Conservation (phyloP, 371 early-diverging fungal genomes). For the Mucor circinelloides region DNA sequence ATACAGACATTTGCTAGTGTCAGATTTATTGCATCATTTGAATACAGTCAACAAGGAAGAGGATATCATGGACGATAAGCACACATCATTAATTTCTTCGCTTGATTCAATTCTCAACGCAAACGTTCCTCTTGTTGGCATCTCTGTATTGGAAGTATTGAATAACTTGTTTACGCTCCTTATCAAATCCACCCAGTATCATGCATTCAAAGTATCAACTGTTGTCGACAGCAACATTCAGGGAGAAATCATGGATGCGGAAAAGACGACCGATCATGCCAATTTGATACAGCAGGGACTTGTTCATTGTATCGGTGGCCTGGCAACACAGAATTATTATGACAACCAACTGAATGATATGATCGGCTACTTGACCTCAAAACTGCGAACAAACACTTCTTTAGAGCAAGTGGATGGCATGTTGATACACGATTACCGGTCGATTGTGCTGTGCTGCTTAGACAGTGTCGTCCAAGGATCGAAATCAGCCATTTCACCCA, state of each 20-base stretch:
- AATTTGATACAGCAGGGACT: slow-evolving; percentile 53
- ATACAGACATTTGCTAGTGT: slow-evolving; percentile 68
- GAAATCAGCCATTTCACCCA: slow-evolving; percentile 8
- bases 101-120: slow-evolving; percentile 59
- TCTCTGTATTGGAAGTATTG: slow-evolving; percentile 84
- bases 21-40: slow-evolving; percentile 63
- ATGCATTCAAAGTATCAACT: slow-evolving; percentile 15
- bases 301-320: slow-evolving; percentile 64
- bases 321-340: slow-evolving; percentile 83
- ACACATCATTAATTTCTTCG: slow-evolving; percentile 59
- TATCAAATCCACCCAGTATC: slow-evolving; percentile 46
- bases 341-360: slow-evolving; percentile 85
- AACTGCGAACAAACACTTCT: slow-evolving; percentile 52
- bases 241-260: not conserved
- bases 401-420: slow-evolving; percentile 51
- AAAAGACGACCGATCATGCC: slow-evolving; percentile 29
- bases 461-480: slow-evolving; percentile 28
- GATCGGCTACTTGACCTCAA: slow-evolving; percentile 70
- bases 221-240: slow-evolving; percentile 4
- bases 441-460: slow-evolving; percentile 54
- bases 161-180: slow-evolving; percentile 71
- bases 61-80: slow-evolving; percentile 39
- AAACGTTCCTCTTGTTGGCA: slow-evolving; percentile 65
- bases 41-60: slow-evolving; percentile 29
- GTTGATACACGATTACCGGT: slow-evolving; percentile 50